Conservation (phyloP, 1,139 yeast species). For the Debaryomyces robertsiae region DNA sequence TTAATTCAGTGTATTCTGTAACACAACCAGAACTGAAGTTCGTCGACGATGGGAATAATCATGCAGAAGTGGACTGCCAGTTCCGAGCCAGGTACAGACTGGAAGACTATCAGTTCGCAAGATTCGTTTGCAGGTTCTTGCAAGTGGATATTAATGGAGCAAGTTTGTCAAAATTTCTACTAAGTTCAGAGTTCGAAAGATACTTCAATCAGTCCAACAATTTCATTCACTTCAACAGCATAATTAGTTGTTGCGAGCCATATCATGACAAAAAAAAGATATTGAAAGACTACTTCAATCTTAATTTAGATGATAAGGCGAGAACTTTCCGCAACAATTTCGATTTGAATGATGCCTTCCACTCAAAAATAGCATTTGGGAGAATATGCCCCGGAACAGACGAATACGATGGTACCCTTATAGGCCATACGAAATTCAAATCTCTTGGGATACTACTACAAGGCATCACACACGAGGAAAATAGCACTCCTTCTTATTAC, state of each 20-base stretch:
- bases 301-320: slow-evolving; percentile 1
- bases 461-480: neutral
- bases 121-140: slow-evolving; percentile 15
- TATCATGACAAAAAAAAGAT: neutral
- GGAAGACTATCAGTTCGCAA: slow-evolving; percentile 17
- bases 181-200: slow-evolving; percentile 16
- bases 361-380: slow-evolving; percentile 14
- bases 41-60: slow-evolving; percentile 4
- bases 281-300: slow-evolving; percentile 9
- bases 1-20: slow-evolving; percentile 17
- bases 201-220: slow-evolving; percentile 17
- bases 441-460: slow-evolving; percentile 19
- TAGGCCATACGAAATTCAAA: slow-evolving; percentile 19
- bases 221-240: slow-evolving; percentile 20
- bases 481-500: slow-evolving; percentile 1
- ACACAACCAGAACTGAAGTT: slow-evolving; percentile 11
- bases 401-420: slow-evolving; percentile 16
- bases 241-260: slow-evolving; percentile 13
- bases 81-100: neutral
- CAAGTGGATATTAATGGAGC: slow-evolving; percentile 11
- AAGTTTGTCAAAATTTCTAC: slow-evolving; percentile 12
- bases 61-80: neutral
- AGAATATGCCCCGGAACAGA: slow-evolving; percentile 12
- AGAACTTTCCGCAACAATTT: slow-evolving; percentile 11
- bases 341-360: slow-evolving; percentile 12